phyloP scores from a whole-genome alignment of 768 basidiomycete genomes.

The Hericium alpestre region DNA sequence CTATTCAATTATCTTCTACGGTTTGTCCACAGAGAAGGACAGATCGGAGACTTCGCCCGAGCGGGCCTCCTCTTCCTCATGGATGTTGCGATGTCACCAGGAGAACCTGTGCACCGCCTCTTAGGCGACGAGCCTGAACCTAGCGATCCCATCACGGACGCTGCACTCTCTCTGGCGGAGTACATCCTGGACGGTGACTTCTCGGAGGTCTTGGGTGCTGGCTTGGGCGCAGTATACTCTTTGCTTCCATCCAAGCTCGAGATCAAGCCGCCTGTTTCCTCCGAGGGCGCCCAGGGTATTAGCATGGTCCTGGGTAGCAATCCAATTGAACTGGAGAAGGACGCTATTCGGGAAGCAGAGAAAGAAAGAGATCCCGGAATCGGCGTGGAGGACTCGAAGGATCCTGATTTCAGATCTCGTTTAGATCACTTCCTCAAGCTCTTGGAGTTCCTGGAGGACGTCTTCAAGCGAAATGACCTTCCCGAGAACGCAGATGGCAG shows the following conservation, averaged over 20 bases:
- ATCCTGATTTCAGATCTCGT: conserved; percentile 63
- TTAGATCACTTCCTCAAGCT: conserved; percentile 86
- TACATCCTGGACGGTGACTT: conserved; percentile 97
- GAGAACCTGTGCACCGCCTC: conserved; percentile 35
- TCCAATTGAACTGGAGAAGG: conserved; percentile 44
- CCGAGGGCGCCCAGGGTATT: conserved; percentile 29
- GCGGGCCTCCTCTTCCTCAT: conserved; percentile 89
- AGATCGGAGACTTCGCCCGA: conserved; percentile 87
- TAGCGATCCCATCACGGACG: conserved; percentile 70
- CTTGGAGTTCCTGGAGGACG: conserved; percentile 85
- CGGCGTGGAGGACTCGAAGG: conserved; percentile 70
- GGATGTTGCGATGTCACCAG: conserved; percentile 91
- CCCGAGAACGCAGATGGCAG: conserved; percentile 29
- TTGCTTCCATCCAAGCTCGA: conserved; percentile 80
- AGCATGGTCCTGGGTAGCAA: conserved; percentile 70
- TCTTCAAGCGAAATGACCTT: conserved; percentile 56
- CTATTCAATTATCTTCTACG: conserved; percentile 93
- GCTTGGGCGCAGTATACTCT: conserved; percentile 87
- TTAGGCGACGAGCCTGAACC: conserved; percentile 23
- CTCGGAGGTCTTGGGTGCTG: conserved; percentile 92
- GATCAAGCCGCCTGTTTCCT: conserved; percentile 37
- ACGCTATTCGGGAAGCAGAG: conserved; percentile 36
- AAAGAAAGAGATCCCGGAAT: conserved; percentile 43
- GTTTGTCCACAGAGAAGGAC: conserved; percentile 88
- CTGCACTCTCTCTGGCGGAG: conserved; percentile 79